A percentile compares a stretch with the other conserved stretches of the same genome.
Evolutionary conservation across 2,329 filamentous ascomycete genomes (phyloP).

Genomic region (Fusarium sp.): DNA sequence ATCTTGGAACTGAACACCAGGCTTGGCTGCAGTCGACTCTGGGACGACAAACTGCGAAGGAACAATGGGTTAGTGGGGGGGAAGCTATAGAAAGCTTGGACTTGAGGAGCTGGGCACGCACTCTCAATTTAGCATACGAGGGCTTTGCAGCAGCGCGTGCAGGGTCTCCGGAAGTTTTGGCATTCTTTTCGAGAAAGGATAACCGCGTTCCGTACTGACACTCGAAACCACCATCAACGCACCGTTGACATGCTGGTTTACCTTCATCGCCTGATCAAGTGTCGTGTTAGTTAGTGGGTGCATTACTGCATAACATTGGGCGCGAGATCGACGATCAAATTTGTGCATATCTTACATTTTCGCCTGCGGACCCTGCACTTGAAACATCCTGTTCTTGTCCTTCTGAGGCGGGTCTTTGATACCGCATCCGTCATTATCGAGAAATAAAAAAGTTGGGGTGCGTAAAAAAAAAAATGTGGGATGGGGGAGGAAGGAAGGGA

Average conservation of each 20-base stretch:
- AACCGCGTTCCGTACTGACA: constrained; percentile 58
- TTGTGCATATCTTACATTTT: constrained; percentile 51
- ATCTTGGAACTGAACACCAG: constrained; percentile 15
- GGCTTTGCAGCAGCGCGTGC: constrained; percentile 27
- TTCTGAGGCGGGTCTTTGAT: constrained; percentile 41
- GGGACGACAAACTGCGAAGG: constrained; percentile 34
- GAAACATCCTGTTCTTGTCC: constrained; percentile 56
- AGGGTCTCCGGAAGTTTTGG: constrained; percentile 48
- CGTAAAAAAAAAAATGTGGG: constrained; percentile 5
- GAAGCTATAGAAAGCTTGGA: background rate
- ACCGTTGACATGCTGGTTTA: constrained; percentile 59
- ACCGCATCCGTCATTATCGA: constrained; percentile 28
- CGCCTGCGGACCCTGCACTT: constrained; percentile 58
- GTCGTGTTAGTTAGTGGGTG: constrained; percentile 10
- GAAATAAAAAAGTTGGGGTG: background rate
- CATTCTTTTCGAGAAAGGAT: constrained; percentile 59
- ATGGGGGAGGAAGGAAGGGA: constrained; percentile 9
- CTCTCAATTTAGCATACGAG: constrained; percentile 38
- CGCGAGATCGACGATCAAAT: background rate
- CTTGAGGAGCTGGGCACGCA: background rate
- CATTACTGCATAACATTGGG: background rate
- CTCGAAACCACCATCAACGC: constrained; percentile 54
- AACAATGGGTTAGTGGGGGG: background rate
- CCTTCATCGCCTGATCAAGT: constrained; percentile 56
- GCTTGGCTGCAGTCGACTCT: constrained; percentile 24